Evolutionary conservation across 371 early-diverging fungal genomes (phyloP), one percentile per base, ranked within the genome.

Genomic region (Mortierella sp.): DNA sequence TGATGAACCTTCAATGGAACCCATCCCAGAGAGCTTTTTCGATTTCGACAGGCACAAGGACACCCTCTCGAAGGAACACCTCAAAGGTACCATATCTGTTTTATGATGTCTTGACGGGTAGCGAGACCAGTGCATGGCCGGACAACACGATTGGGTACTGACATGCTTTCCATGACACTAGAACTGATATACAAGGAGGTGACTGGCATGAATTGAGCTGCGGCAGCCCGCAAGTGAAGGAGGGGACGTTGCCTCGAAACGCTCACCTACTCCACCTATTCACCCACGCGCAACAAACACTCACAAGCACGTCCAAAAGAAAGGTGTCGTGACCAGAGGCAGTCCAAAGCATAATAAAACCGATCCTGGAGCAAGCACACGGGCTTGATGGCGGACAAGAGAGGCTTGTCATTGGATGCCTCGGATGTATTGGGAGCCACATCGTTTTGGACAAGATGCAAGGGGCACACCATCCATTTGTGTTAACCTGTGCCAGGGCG

Each of bases 1-100:
- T 41, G 94, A 93, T 69, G 94, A 94, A 79, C 94, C 94, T 25
- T 83, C 82, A 54, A 89, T 92, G 64, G 85, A 86, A 6, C 91
- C 93, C 43, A 90, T 94, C 70, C 91, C 90, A 1, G 88, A 88
- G 67, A 86, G 85, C 71, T 94, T 94, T 76, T 94, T 94, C 69
- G 93, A 92, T 65, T 93, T 94, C 86, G 95, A 94, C 80, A 90
- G 87, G 83, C 90, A 91, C 79, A 93, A 93, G 78, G 94, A 94
- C 59, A 89, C 88, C 64, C 87, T 94, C 37, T 88, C 92, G 24
- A 91, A 91, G 63, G 94, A 94, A 70, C 90, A 94, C 64, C 80
- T 94, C 29, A 94, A 94, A 72, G 84, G 88, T 87, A 85, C 66
- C 81, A 78, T 41, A 6, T 14, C 13, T 41, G 31, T 24, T 54